Evolutionary conservation across 352 stramenopile genomes (phyloP).

Genomic region (Peronosclerospora sorghi): DNA sequence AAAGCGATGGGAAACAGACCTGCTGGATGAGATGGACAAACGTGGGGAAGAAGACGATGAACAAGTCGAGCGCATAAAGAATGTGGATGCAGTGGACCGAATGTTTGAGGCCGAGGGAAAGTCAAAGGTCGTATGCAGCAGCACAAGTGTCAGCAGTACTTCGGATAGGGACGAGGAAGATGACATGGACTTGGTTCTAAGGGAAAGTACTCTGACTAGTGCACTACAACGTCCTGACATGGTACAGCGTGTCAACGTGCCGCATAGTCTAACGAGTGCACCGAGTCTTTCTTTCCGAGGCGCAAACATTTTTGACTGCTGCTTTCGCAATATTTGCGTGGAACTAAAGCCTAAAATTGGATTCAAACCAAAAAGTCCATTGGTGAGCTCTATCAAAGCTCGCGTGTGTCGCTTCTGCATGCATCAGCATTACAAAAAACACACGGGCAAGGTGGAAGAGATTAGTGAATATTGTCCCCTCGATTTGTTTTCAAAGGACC

Average conservation of each 20-base stretch:
- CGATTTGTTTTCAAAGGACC: conserved; percentile 69
- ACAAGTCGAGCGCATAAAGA: conserved; percentile 8
- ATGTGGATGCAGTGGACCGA: conserved; percentile 8
- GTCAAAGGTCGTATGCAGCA: conserved; percentile 14
- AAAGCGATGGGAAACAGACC: conserved; percentile 11
- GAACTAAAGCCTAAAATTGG: conserved; percentile 85
- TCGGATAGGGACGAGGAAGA: conserved; percentile 28
- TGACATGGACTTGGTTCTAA: no score
- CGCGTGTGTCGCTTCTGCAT: conserved; percentile 78
- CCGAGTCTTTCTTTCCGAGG: conserved; percentile 29
- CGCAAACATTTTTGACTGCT: conserved; percentile 74
- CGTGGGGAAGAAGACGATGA: conserved; percentile 12
- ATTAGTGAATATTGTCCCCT: conserved; percentile 78
- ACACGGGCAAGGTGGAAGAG: conserved; percentile 60
- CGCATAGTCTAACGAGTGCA: conserved; percentile 9
- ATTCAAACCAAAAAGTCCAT: conserved; percentile 48
- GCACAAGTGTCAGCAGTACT: conserved; percentile 19
- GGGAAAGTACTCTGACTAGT: conserved; percentile 3
- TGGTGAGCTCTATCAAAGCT: conserved; percentile 50
- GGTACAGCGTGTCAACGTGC: not conserved
- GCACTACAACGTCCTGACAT: conserved; percentile 5
- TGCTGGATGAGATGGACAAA: conserved; percentile 4
- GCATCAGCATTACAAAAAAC: conserved; percentile 81
- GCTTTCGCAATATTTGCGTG: conserved; percentile 78
- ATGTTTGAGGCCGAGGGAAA: conserved; percentile 16